Percentiles rank a stretch among this genome's conserved stretches.
Conservation (phyloP, 306 rosid species). For the Prunus dulcis region DNA sequence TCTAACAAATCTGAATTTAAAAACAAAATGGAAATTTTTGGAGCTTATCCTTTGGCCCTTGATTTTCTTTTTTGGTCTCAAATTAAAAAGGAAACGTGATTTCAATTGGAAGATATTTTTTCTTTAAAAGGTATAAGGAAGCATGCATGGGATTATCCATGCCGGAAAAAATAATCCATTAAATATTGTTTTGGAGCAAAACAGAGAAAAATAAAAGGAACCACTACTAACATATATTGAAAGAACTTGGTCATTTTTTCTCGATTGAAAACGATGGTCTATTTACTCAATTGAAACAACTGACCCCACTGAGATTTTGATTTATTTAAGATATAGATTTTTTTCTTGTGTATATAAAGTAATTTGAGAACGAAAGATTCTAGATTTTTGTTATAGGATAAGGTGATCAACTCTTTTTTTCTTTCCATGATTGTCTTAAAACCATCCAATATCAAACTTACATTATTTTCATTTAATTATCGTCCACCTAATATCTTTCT, state of each 20-base stretch:
- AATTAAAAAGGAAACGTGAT: background rate
- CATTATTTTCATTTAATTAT: background rate
- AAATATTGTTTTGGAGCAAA: background rate
- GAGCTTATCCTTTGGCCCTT: background rate
- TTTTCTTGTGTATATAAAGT: background rate
- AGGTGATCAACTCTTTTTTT: background rate
- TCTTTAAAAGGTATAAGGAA: background rate
- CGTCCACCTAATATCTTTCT: no score
- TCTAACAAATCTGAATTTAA: background rate
- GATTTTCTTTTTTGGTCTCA: background rate
- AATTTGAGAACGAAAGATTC: background rate
- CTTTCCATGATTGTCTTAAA: background rate
- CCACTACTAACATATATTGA: background rate
- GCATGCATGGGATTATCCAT: background rate
- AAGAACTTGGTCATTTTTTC: background rate
- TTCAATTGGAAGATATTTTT: background rate
- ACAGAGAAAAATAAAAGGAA: background rate
- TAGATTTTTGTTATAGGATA: background rate
- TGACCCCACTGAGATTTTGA: background rate
- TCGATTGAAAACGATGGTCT: background rate
- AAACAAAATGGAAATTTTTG: background rate
- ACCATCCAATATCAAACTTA: background rate
- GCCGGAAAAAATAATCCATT: slow-evolving; percentile 5
- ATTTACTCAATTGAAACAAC: background rate
- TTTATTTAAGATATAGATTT: slow-evolving; percentile 1